phyloP scores from a whole-genome alignment of 23 red algal genomes.

The Gracilaria vermiculophylla region DNA sequence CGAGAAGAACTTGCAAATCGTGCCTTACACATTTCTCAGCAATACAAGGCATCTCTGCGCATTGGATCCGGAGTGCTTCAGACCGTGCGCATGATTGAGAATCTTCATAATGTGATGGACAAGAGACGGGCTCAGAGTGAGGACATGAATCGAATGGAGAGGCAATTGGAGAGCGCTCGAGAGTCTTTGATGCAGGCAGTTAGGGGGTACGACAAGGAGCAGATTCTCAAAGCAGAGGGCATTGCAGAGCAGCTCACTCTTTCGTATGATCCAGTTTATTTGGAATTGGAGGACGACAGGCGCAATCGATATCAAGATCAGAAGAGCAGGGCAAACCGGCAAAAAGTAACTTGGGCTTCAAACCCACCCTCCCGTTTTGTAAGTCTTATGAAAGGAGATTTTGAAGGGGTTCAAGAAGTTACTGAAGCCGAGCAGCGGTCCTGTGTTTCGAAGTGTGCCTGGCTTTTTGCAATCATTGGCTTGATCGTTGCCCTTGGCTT shows the following conservation, averaged over 20 bases:
- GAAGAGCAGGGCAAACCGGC: not conserved
- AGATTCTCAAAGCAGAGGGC: slow-evolving; percentile 29
- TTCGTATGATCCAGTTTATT: slow-evolving; percentile 42
- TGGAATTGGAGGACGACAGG: slow-evolving; percentile 41
- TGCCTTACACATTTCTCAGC: not conserved
- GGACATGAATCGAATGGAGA: not conserved
- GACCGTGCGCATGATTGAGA: slow-evolving; percentile 34
- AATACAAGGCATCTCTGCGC: not conserved
- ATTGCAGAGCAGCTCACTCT: slow-evolving; percentile 28
- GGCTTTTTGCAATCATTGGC: slow-evolving; percentile 43
- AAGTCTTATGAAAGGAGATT: slow-evolving; percentile 46
- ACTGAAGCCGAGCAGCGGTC: slow-evolving; percentile 46
- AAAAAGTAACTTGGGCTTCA: slow-evolving; percentile 21
- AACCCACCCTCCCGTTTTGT: slow-evolving; percentile 40
- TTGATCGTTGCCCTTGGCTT: slow-evolving; percentile 48
- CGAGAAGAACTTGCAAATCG: not conserved
- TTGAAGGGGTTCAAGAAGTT: slow-evolving; percentile 20
- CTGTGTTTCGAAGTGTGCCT: slow-evolving; percentile 51
- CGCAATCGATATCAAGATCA: not conserved
- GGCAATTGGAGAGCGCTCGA: not conserved
- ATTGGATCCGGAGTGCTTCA: slow-evolving; percentile 20
- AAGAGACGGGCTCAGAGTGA: not conserved
- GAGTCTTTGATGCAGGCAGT: slow-evolving; percentile 10
- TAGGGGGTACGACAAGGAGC: slow-evolving; percentile 6
- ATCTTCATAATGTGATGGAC: not conserved